These are phyloP conservation scores for Globisporangium solare DNA, from an alignment of 352 stramenopile genomes.

Conservation along the genomic window DNA sequence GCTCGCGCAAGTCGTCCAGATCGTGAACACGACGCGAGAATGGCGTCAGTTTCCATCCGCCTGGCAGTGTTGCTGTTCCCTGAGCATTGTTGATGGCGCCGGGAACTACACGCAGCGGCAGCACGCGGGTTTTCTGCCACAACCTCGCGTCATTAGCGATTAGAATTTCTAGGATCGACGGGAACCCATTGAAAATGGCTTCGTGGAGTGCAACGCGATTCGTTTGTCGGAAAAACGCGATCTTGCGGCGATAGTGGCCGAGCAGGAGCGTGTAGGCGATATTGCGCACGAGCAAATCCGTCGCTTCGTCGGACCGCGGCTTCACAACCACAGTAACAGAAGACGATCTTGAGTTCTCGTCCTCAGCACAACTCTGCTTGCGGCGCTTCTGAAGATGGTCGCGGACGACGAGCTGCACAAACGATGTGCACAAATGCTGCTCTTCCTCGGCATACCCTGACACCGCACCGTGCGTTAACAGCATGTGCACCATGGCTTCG, in stretches of 20 bases:
- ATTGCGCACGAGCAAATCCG: conserved; percentile 48
- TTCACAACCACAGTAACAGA: conserved; percentile 6
- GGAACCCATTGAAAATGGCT: conserved; percentile 61
- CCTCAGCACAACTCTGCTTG: conserved; percentile 3
- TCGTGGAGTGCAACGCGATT: conserved; percentile 73
- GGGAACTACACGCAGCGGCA: conserved; percentile 45
- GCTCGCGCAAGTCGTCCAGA: conserved; percentile 2
- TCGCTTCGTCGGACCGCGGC: conserved; percentile 35
- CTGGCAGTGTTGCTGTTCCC: conserved; percentile 10
- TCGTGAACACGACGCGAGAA: conserved; percentile 11
- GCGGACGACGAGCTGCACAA: conserved; percentile 59
- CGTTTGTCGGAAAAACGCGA: conserved; percentile 44
- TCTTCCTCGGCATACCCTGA: conserved; percentile 43
- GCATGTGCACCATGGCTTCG: conserved; percentile 67
- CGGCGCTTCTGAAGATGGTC: conserved; percentile 36
- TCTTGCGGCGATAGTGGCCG: conserved; percentile 39
- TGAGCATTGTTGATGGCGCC: conserved; percentile 10
- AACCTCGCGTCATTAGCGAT: conserved; percentile 42
- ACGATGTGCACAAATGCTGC: conserved; percentile 44
- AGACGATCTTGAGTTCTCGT: not conserved
- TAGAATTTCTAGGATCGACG: conserved; percentile 46
- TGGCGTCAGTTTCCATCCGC: conserved; percentile 50
- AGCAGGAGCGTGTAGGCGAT: conserved; percentile 62
- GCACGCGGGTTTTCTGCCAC: conserved; percentile 58
- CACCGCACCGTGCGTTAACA: conserved; percentile 54